phyloP scores from a whole-genome alignment of 257 asterid genomes.

The Petunia axillaris region DNA sequence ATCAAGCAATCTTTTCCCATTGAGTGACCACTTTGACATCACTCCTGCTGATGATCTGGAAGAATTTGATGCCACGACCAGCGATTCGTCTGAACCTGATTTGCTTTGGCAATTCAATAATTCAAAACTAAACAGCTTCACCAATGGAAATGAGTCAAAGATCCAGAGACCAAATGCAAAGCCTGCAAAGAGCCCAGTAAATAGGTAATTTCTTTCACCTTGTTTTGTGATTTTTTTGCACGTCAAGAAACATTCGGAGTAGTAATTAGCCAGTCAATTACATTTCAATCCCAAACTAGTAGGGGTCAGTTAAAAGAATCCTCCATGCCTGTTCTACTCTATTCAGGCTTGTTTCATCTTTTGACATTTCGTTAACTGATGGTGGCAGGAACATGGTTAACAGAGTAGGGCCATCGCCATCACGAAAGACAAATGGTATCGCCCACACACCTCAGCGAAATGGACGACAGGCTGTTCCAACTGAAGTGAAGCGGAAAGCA shows the following conservation, averaged over 20 bases:
- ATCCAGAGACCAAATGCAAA: constrained; percentile 43
- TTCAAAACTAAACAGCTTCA: constrained; percentile 47
- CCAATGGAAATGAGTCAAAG: constrained; percentile 47
- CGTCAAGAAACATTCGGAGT: background rate
- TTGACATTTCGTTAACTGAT: constrained; percentile 15
- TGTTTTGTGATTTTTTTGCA: background rate
- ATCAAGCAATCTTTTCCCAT: constrained; percentile 37
- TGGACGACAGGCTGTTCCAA: constrained; percentile 49
- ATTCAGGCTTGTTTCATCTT: background rate
- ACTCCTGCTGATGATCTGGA: constrained; percentile 54
- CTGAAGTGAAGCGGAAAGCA: constrained; percentile 65
- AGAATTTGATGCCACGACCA: constrained; percentile 65
- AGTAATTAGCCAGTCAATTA: background rate
- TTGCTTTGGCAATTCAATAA: constrained; percentile 72
- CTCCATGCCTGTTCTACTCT: background rate
- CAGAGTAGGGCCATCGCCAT: constrained; percentile 68
- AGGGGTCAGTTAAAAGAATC: background rate
- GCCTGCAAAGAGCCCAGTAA: constrained; percentile 55
- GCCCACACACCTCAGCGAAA: constrained; percentile 51
- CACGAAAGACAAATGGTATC: constrained; percentile 55
- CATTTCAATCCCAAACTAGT: constrained; percentile 10
- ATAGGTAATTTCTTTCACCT: constrained; percentile 44
- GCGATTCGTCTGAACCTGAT: constrained; percentile 74
- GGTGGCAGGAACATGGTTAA: constrained; percentile 60
- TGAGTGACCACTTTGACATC: constrained; percentile 40